Conservation (phyloP, 495 filamentous ascomycete species). For the Cudoniella acicularis region DNA sequence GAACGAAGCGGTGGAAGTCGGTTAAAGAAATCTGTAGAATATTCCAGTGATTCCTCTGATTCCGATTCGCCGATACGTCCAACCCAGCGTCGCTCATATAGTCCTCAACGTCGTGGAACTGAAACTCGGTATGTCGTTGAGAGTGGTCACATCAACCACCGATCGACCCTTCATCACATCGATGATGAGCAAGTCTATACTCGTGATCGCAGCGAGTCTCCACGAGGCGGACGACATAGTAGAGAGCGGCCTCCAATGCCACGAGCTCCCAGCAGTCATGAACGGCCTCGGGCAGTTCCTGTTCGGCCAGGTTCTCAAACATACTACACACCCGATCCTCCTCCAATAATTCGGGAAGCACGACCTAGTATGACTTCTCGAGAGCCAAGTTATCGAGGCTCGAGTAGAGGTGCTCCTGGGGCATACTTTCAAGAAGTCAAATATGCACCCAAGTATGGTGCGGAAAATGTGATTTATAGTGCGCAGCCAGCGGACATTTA, state of each 20-base stretch:
- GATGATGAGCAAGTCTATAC: constrained; percentile 10
- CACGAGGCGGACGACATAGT: constrained; percentile 8
- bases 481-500: not conserved
- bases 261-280: constrained; percentile 1
- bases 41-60: constrained; percentile 2
- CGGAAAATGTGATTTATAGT: not conserved
- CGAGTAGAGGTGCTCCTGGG: not conserved
- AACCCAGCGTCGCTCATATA: constrained; percentile 14
- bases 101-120: constrained; percentile 5
- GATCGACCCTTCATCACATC: constrained; percentile 17
- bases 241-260: constrained; percentile 14
- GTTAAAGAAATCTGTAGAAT: constrained; percentile 17
- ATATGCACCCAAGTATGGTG: not conserved
- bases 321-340: not conserved
- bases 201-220: constrained; percentile 23
- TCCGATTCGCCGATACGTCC: constrained; percentile 15
- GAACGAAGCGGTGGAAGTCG: constrained; percentile 16
- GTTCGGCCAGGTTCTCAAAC: not conserved
- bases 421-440: not conserved
- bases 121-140: constrained; percentile 17
- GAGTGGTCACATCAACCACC: constrained; percentile 14
- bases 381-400: not conserved
- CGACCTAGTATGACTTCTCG: not conserved
- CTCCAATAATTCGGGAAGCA: not conserved
- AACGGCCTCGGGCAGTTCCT: constrained; percentile 4